These are phyloP conservation scores for Haplosporangium sp. DNA, from an alignment of 371 early-diverging fungal species.

Conservation along the genomic window DNA sequence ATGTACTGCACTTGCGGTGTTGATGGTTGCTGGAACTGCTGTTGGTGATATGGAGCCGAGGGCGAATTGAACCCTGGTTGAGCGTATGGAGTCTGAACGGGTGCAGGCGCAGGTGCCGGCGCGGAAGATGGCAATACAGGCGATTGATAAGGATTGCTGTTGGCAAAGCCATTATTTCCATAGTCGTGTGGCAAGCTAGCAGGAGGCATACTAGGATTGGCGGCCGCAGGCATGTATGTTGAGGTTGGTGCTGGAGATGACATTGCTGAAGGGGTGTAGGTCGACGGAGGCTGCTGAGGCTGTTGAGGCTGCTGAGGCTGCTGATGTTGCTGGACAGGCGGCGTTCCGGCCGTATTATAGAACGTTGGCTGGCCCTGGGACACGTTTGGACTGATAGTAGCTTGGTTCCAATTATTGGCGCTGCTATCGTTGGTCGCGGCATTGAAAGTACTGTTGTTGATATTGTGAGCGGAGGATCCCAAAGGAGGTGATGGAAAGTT, in stretches of 20 bases:
- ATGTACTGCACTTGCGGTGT: slow-evolving; percentile 23
- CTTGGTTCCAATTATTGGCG: slow-evolving; percentile 30
- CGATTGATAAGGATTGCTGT: slow-evolving; percentile 15
- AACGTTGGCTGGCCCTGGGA: slow-evolving; percentile 26
- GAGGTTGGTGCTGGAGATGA: slow-evolving; percentile 2
- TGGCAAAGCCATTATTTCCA: slow-evolving; percentile 12
- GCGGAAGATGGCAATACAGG: slow-evolving; percentile 7
- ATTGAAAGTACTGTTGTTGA: slow-evolving; percentile 19
- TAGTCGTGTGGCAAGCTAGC: slow-evolving; percentile 14
- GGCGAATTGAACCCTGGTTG: slow-evolving; percentile 32
- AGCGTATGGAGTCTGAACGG: slow-evolving; percentile 13
- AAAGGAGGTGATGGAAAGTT: slow-evolving; percentile 52
- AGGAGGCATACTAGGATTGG: too few species aligned
- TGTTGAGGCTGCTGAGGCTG: slow-evolving; percentile 7
- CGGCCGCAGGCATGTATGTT: not conserved
- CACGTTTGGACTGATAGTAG: slow-evolving; percentile 29
- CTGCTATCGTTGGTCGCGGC: slow-evolving; percentile 14
- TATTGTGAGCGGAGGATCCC: slow-evolving; percentile 42
- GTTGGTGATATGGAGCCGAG: slow-evolving; percentile 22
- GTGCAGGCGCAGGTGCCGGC: not conserved
- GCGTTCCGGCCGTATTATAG: slow-evolving; percentile 31
- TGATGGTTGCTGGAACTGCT: slow-evolving; percentile 21
- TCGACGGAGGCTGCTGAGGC: slow-evolving; percentile 8
- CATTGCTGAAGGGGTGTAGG: slow-evolving; percentile 1
- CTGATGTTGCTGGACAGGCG: slow-evolving; percentile 7